Evolutionary conservation across 441 rosid genomes (phyloP).

Genomic region (Gossypium trilobum): DNA sequence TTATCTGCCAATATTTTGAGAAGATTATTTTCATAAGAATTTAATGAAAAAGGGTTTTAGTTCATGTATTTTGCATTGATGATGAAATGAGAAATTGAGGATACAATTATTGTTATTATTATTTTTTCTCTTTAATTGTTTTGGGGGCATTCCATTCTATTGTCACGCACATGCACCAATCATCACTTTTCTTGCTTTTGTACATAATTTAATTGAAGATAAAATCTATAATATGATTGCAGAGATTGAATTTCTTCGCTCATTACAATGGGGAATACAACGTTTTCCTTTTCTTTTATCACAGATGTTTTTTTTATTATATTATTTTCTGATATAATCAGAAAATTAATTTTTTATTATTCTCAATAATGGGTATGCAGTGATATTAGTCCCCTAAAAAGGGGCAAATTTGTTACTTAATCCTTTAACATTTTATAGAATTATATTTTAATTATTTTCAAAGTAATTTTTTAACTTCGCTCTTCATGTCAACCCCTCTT

Average conservation of each 20-base stretch:
- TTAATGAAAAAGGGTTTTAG: not conserved
- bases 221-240: not conserved
- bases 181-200: not conserved
- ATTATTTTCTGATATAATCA: too few relatives aligned
- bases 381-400: too few relatives aligned
- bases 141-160: not conserved
- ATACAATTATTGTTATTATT: not conserved
- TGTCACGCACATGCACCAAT: slow-evolving; percentile 9
- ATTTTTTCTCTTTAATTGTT: not conserved
- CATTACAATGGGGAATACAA: not conserved
- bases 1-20: not conserved
- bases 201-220: not conserved
- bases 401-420: too few relatives aligned
- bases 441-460: too few relatives aligned
- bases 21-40: not conserved
- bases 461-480: too few relatives aligned
- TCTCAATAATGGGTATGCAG: too few relatives aligned
- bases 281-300: not conserved
- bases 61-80: not conserved
- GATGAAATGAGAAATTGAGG: not conserved
- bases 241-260: not conserved
- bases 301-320: too few relatives aligned
- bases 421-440: too few relatives aligned
- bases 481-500: slow-evolving; percentile 23
- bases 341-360: too few relatives aligned